Evolutionary conservation across 164 flowering plant genomes (phyloP), one percentile per base, ranked within the genome.

Genomic region (Chimonanthus praecox): DNA sequence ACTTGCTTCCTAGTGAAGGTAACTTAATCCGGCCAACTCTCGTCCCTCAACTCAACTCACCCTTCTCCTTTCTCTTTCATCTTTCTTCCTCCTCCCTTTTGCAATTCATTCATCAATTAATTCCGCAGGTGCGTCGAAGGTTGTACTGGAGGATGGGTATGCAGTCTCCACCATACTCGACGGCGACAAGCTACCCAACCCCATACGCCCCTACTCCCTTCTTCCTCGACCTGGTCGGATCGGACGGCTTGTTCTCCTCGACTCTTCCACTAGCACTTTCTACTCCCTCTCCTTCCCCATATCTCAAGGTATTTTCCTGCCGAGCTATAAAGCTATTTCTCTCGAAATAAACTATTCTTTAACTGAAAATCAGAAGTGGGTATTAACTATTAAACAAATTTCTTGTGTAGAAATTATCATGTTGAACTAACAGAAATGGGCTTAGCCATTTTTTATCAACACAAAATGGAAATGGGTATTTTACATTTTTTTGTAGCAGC

Each of bases 141-240:
- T 80, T 13, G 67, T 86, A 7, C 72, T 83, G 1, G 96, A 92
- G 79, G 87, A 90, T 0, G 94, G 94, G 9, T 92, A 92, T 81
- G 74, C 85, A 0, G 96, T 88, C 15, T 82, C 79, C 10, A 92
- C 92, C 10, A 78, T 89, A 16, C 44, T 89, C 69, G 88, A 88
- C 76, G 92, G 89, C 69, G 80, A 89, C 80, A 90, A 89, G 75
- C 66, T 81, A 0, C 46, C 71, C n/a, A 47, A 58, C 43, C 64
- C 49, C 44, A 62, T 76, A 47, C 88, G 87, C 67, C 98, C 98
- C 1, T 73, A 81, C 71, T 76, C 85, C 0, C 64, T 88, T 43
- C 79, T 81, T 21, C 80, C 85, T 69, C 81, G 72, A 21, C 63
- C 80, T 33, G 80, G 80, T 43, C 82, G 86, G 33, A 74, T 82